Evolutionary conservation across 768 basidiomycete species (phyloP).

Genomic region (Lentinula edodes): DNA sequence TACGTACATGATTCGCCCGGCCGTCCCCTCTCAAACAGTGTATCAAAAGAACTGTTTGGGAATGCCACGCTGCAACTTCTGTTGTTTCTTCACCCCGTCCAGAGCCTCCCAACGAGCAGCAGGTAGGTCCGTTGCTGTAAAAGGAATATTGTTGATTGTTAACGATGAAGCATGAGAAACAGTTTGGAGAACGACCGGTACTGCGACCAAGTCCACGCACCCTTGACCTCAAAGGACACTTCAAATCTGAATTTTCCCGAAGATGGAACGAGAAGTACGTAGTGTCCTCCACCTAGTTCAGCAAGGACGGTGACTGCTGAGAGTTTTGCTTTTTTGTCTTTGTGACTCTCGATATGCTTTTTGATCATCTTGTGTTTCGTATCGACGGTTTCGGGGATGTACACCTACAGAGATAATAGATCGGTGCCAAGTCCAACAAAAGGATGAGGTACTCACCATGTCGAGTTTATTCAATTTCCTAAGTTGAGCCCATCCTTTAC

Average conservation of each 20-base stretch:
- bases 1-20: no score
- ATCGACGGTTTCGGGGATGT: not conserved
- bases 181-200: no score
- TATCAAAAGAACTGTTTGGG: no score
- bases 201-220: not conserved
- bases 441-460: not conserved
- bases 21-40: no score
- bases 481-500: not conserved
- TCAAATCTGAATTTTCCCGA: not conserved
- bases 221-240: not conserved
- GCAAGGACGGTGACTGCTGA: not conserved
- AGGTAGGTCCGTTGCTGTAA: not conserved
- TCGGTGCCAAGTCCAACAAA: not conserved
- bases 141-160: no score
- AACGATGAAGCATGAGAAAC: no score
- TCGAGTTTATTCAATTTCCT: not conserved
- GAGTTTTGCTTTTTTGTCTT: not conserved
- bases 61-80: no score
- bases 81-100: not conserved
- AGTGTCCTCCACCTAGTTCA: not conserved
- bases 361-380: not conserved
- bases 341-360: not conserved
- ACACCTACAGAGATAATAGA: not conserved
- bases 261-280: not conserved
- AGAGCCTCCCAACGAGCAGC: not conserved